Evolutionary conservation across 306 rosid genomes (phyloP), one percentile per base, ranked within the genome.

Genomic region (Canavalia gladiata): DNA sequence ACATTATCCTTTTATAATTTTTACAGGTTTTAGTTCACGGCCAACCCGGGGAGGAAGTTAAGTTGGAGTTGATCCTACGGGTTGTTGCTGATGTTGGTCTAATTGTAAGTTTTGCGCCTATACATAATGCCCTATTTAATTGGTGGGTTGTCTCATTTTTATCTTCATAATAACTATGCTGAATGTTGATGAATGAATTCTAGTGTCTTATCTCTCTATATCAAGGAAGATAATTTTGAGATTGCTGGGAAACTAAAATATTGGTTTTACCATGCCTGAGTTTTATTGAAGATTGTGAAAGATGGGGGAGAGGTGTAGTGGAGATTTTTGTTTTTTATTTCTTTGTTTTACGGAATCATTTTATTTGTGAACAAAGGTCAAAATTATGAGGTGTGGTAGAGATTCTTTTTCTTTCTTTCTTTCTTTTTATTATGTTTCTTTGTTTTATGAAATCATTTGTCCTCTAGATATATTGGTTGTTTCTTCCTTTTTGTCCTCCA

Each of bases 31-130:
- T 96, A 72, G 78, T 85, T 77, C 87, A 84, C 18, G 98, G 99
- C 66, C 99, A 90, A 83, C 94, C 96, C 43, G 98, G 98, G 72
- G 97, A 93, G 91, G 99, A 95, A 89, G 85, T 93, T 86, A 95
- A 91, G 84, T 83, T 95, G 92, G 99, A 92, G 92, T 85, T 96
- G 91, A 90, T 92, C 80, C 89, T 96, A 29, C 90, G 97, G 51
- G 98, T 96, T 79, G 99, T 96, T 79, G 99, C 99, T 11, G 99
- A 96, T 12, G 98, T 92, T 81, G 99, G 99, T 73, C 87, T 96
- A 58, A 76, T 87, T 73, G 90, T 87, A 84, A 87, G 88, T 74
- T 46, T 42, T 68, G 74, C 70, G 7, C 68, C 69, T 73, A 66
- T 73, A 29, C 76, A 79, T 59, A 56, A 8, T 76, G 67, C 66